phyloP scores from a whole-genome alignment of 202 grass and related monocot genomes.

The Tripidium arundinaceum region DNA sequence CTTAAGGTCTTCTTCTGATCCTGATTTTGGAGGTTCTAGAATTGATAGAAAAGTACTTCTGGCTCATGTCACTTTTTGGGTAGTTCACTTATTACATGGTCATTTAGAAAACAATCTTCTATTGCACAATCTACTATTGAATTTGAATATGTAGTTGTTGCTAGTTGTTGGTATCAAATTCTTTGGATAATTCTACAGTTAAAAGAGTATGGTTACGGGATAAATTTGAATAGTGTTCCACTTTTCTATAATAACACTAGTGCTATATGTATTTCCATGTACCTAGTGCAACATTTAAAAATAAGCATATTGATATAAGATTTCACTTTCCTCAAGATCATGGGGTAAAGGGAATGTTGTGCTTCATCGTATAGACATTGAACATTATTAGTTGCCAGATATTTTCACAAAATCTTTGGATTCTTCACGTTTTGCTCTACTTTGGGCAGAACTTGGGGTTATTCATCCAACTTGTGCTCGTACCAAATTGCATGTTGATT shows the following conservation, averaged over 20 bases:
- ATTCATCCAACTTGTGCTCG: background rate
- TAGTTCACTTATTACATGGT: background rate
- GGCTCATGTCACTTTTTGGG: background rate
- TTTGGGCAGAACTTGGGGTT: background rate
- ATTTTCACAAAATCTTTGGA: background rate
- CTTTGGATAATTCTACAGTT: background rate
- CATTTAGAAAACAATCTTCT: background rate
- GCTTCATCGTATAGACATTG: background rate
- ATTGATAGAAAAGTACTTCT: background rate
- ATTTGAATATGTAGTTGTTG: background rate
- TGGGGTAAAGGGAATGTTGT: background rate
- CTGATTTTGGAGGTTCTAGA: background rate
- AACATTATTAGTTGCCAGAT: background rate
- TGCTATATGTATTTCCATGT: background rate
- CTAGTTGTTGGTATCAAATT: background rate
- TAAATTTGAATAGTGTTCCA: background rate
- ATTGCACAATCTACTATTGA: background rate
- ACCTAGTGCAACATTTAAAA: background rate
- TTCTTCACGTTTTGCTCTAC: background rate
- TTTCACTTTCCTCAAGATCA: background rate
- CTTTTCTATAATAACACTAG: background rate
- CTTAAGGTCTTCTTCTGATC: background rate
- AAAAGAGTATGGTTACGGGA: background rate
- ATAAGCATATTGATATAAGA: background rate
- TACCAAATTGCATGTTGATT: background rate